Conservation (phyloP, 78 protist genomes). For the Cavenderia fasciculata region DNA sequence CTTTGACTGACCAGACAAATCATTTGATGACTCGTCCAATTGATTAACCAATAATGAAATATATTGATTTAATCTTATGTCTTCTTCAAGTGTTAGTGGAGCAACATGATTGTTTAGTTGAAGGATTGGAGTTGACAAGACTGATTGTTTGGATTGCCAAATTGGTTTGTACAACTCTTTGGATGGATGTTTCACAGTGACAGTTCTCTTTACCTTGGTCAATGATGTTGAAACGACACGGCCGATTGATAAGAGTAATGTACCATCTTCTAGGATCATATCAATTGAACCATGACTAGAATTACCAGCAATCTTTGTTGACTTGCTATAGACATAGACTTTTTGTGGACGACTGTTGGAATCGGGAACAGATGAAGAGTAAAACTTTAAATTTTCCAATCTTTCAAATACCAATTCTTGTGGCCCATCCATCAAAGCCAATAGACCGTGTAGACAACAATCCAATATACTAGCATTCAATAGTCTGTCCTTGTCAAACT, state of each 20-base stretch:
- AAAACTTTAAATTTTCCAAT: slow-evolving; percentile 30
- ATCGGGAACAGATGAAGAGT: slow-evolving; percentile 20
- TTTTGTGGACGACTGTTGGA: background rate
- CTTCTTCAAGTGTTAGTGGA: background rate
- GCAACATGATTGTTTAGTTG: background rate
- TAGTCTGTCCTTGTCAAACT: slow-evolving; percentile 21
- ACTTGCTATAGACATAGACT: slow-evolving; percentile 8
- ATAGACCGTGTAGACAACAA: slow-evolving; percentile 39
- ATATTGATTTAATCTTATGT: background rate
- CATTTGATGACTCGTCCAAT: background rate
- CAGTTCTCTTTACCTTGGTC: slow-evolving; percentile 29
- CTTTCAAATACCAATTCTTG: slow-evolving; percentile 64
- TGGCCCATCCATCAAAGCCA: slow-evolving; percentile 38
- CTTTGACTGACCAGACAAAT: background rate
- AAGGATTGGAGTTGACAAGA: background rate
- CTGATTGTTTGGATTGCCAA: slow-evolving; percentile 56
- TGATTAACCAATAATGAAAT: background rate
- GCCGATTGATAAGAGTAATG: slow-evolving; percentile 5
- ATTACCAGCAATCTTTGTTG: slow-evolving; percentile 29
- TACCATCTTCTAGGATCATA: slow-evolving; percentile 24
- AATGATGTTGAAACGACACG: slow-evolving; percentile 31
- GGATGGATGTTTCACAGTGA: slow-evolving; percentile 31
- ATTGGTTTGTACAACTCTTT: slow-evolving; percentile 12
- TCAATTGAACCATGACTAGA: slow-evolving; percentile 15
- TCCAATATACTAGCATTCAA: slow-evolving; percentile 57